Evolutionary conservation across 768 basidiomycete genomes (phyloP).

Genomic region (Austroboletus festivus): DNA sequence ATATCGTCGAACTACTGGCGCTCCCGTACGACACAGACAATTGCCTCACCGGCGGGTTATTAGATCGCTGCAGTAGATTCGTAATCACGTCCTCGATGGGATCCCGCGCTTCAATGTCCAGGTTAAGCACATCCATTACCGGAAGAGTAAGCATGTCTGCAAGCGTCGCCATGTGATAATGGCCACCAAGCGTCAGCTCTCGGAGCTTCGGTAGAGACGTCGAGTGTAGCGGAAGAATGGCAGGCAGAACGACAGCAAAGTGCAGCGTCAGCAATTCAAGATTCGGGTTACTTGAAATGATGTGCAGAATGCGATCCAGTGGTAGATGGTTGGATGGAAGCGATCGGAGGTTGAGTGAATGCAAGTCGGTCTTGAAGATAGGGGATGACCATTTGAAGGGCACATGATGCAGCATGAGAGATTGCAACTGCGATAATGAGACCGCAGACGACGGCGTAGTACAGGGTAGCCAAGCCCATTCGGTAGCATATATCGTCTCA

Average conservation of each 20-base stretch:
- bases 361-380: constrained; percentile 58
- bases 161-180: constrained; percentile 59
- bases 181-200: constrained; percentile 60
- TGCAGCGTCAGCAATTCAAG: constrained; percentile 59
- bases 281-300: constrained; percentile 54
- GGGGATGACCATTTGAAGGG: constrained; percentile 80
- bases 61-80: constrained; percentile 57
- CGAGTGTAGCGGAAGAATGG: constrained; percentile 59
- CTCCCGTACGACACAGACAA: constrained; percentile 63
- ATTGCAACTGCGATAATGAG: constrained; percentile 47
- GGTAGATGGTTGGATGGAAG: constrained; percentile 62
- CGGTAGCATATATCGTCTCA: constrained; percentile 55
- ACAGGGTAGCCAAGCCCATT: constrained; percentile 77
- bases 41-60: constrained; percentile 51
- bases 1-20: constrained; percentile 40
- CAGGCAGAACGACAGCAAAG: constrained; percentile 56
- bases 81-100: constrained; percentile 70
- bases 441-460: constrained; percentile 32
- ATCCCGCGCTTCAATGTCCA: constrained; percentile 75
- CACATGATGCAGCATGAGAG: constrained; percentile 64
- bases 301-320: constrained; percentile 66
- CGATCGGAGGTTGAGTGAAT: constrained; percentile 58
- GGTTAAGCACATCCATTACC: constrained; percentile 49
- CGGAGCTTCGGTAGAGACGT: constrained; percentile 54
- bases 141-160: constrained; percentile 62